Evolutionary conservation across 2,329 filamentous ascomycete genomes (phyloP).

Genomic region (Penicillium psychrosexuale): DNA sequence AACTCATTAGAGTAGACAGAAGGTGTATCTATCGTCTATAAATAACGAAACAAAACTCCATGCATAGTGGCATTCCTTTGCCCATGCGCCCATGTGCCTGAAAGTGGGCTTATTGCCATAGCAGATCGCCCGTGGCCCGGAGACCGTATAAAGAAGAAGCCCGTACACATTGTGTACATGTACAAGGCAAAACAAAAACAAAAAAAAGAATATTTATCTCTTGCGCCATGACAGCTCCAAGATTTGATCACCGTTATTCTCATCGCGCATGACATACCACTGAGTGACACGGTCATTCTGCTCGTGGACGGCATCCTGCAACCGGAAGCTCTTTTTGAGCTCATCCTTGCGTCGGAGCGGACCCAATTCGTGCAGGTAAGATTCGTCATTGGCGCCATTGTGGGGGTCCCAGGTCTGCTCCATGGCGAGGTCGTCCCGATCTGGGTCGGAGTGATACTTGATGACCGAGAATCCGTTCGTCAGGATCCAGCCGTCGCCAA

Average conservation of each 20-base stretch:
- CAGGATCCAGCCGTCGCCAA: constrained; percentile 49
- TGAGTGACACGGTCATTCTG: constrained; percentile 50
- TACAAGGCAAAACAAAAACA: constrained; percentile 2
- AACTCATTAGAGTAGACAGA: constrained; percentile 13
- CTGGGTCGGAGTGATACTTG: constrained; percentile 46
- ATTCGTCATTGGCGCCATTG: constrained; percentile 41
- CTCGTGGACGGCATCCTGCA: constrained; percentile 47
- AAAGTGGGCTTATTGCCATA: not conserved
- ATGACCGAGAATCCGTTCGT: constrained; percentile 60
- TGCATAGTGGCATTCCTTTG: constrained; percentile 15
- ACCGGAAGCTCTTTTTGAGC: constrained; percentile 53
- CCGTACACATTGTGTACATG: constrained; percentile 8
- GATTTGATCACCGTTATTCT: constrained; percentile 40
- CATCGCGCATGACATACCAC: constrained; percentile 52
- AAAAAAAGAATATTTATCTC: constrained; percentile 5
- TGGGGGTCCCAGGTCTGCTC: constrained; percentile 55
- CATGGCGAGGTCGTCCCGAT: constrained; percentile 46
- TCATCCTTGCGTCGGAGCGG: constrained; percentile 47
- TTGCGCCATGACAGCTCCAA: constrained; percentile 41
- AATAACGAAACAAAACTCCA: constrained; percentile 20
- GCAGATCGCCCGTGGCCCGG: constrained; percentile 1
- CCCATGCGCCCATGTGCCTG: constrained; percentile 21
- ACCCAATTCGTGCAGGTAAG: constrained; percentile 54
- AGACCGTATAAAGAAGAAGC: not conserved
- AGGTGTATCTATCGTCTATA: constrained; percentile 24